phyloP scores from a whole-genome alignment of 768 basidiomycete genomes.

The Suillus brevipes region DNA sequence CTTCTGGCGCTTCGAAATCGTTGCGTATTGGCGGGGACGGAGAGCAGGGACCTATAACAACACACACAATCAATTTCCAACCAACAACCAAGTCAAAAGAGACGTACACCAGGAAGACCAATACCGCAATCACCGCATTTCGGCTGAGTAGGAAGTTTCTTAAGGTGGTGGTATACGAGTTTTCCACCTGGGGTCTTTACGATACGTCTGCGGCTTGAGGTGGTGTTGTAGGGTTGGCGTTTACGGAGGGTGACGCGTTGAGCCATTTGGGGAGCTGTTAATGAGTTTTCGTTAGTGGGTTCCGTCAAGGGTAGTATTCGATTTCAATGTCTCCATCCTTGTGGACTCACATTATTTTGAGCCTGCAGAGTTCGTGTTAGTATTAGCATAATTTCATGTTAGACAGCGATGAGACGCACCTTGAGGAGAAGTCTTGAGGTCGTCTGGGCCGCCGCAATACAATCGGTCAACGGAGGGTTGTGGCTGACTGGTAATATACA shows the following conservation, averaged over 20 bases:
- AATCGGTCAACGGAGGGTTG: conserved; percentile 17
- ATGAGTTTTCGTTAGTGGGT: not conserved
- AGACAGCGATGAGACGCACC: conserved; percentile 8
- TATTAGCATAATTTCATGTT: not conserved
- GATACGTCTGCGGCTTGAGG: conserved; percentile 91
- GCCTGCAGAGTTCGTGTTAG: not conserved
- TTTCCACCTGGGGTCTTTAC: conserved; percentile 99
- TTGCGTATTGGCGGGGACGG: conserved; percentile 93
- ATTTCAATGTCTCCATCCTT: not conserved
- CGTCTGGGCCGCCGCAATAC: conserved; percentile 32
- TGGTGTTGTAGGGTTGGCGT: conserved; percentile 97
- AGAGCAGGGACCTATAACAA: conserved; percentile 80
- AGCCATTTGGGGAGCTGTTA: conserved; percentile 62
- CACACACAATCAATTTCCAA: conserved; percentile 9
- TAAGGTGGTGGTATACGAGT: conserved; percentile 96
- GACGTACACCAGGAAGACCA: conserved; percentile 88
- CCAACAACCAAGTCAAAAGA: not conserved
- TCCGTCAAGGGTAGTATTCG: not conserved
- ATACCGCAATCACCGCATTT: conserved; percentile 99
- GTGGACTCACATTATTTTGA: conserved; percentile 8
- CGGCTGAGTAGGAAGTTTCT: conserved; percentile 88
- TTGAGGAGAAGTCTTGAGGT: conserved; percentile 29
- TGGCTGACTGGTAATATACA: conserved; percentile 34
- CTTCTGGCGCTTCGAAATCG: conserved; percentile 96
- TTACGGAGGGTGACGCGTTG: conserved; percentile 99